phyloP scores from a whole-genome alignment of 2,329 filamentous ascomycete species.

The Sporothrix humicola region DNA sequence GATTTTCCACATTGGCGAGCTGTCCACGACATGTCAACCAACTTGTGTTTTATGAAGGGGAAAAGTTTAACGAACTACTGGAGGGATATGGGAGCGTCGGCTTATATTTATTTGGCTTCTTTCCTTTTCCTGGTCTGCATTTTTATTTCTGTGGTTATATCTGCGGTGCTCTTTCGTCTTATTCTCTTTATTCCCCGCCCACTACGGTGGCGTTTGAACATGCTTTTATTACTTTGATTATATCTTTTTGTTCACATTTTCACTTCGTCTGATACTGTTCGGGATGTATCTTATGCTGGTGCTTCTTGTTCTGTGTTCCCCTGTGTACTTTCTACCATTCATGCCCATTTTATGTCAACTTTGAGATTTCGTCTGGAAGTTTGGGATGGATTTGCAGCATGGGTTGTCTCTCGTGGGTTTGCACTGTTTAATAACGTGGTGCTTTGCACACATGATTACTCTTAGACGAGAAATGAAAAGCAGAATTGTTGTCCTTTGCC shows the following conservation, averaged over 20 bases:
- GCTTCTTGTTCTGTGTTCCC: not conserved
- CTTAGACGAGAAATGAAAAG: constrained; percentile 16
- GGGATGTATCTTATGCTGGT: not conserved
- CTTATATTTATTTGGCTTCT: not conserved
- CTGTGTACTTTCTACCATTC: not conserved
- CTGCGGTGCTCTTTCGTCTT: not conserved
- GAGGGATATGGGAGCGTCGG: constrained; percentile 13
- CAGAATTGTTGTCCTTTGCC: not conserved
- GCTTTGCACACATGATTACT: constrained; percentile 30
- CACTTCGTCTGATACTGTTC: not conserved
- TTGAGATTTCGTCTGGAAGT: not conserved
- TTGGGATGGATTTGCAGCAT: constrained; percentile 1
- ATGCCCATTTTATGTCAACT: not conserved
- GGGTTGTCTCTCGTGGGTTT: not conserved
- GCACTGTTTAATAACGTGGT: not conserved
- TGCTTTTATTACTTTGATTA: not conserved
- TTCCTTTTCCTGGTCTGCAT: not conserved
- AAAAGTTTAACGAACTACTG: constrained; percentile 19
- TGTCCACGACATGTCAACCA: constrained; percentile 28
- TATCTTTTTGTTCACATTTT: not conserved
- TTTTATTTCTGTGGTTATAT: not conserved
- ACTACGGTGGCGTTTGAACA: constrained; percentile 18
- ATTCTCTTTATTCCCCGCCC: constrained; percentile 16
- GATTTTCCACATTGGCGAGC: not conserved
- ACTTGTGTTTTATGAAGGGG: constrained; percentile 11